These are phyloP conservation scores for Aspergillus flavus DNA, from an alignment of 2,329 filamentous ascomycete species.

Conservation along the genomic window DNA sequence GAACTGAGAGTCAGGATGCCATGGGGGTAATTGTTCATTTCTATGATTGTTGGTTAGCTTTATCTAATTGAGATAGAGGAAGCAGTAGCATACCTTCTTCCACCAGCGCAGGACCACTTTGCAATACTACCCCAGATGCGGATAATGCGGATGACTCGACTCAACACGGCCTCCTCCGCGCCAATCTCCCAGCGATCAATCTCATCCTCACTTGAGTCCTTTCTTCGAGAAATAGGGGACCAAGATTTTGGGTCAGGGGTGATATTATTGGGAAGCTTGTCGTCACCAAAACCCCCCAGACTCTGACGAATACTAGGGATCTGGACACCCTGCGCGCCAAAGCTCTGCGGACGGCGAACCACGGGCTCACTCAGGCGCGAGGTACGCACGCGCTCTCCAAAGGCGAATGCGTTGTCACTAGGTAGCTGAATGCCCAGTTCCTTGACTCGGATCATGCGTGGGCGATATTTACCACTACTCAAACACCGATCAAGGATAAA, in stretches of 20 bases:
- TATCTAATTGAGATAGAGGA: background rate
- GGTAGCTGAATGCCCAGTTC: slow-evolving; percentile 59
- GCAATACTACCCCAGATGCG: slow-evolving; percentile 60
- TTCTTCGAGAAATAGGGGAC: slow-evolving; percentile 43
- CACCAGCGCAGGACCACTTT: slow-evolving; percentile 58
- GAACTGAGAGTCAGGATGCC: slow-evolving; percentile 56
- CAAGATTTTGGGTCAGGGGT: slow-evolving; percentile 39
- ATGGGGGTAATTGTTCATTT: slow-evolving; percentile 54
- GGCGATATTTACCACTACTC: slow-evolving; percentile 57
- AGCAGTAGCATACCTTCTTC: slow-evolving; percentile 49
- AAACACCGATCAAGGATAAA: slow-evolving; percentile 60
- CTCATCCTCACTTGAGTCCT: slow-evolving; percentile 45
- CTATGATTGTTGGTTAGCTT: slow-evolving; percentile 27
- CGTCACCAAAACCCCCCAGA: slow-evolving; percentile 36
- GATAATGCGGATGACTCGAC: slow-evolving; percentile 57
- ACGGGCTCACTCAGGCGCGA: slow-evolving; percentile 50
- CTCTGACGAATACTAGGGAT: slow-evolving; percentile 47
- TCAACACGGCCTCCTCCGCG: slow-evolving; percentile 55
- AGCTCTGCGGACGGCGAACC: slow-evolving; percentile 40
- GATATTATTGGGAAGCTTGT: slow-evolving; percentile 40
- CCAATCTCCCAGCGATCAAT: slow-evolving; percentile 57
- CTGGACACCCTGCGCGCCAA: slow-evolving; percentile 45
- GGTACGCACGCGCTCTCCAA: slow-evolving; percentile 57
- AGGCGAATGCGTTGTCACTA: slow-evolving; percentile 58
- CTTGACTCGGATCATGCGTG: slow-evolving; percentile 54